Conservation (phyloP, 345 rosid species). For the Raphanus raphanistrum region DNA sequence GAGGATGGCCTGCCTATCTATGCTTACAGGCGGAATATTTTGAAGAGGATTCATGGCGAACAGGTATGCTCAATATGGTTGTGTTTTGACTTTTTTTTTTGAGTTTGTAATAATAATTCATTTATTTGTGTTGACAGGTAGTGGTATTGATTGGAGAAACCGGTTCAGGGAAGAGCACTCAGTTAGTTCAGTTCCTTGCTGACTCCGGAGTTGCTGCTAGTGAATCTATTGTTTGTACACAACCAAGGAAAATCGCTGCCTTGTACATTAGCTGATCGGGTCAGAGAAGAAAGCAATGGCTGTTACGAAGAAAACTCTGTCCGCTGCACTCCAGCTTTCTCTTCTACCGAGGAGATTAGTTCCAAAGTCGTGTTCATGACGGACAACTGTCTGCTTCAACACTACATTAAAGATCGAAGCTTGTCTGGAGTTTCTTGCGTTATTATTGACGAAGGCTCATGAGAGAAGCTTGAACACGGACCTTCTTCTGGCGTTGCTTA, state of each 20-base stretch:
- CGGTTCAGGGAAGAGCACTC: slow-evolving; percentile 96
- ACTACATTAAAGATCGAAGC: slow-evolving; percentile 60
- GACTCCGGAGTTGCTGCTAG: slow-evolving; percentile 70
- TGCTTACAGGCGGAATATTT: slow-evolving; percentile 50
- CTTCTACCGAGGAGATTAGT: slow-evolving; percentile 55
- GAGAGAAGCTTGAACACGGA: slow-evolving; percentile 95
- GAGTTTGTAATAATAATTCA: background rate
- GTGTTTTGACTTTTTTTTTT: background rate
- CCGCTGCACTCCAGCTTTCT: slow-evolving; percentile 54
- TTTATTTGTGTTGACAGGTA: slow-evolving; percentile 46
- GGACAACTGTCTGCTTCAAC: slow-evolving; percentile 81
- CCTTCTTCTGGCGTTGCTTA: slow-evolving; percentile 77
- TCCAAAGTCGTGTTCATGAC: slow-evolving; percentile 77
- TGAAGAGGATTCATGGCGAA: slow-evolving; percentile 44
- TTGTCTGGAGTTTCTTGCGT: slow-evolving; percentile 80
- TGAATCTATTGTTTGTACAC: slow-evolving; percentile 77
- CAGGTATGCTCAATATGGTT: slow-evolving; percentile 46
- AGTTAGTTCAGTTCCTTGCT: slow-evolving; percentile 84
- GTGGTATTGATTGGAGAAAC: slow-evolving; percentile 87
- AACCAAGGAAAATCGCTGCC: slow-evolving; percentile 90
- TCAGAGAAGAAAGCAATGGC: slow-evolving; percentile 67
- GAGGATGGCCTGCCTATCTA: slow-evolving; percentile 80
- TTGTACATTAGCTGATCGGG: slow-evolving; percentile 68
- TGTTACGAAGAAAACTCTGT: slow-evolving; percentile 58
- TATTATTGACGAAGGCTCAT: slow-evolving; percentile 92